Evolutionary conservation across 2,329 filamentous ascomycete genomes (phyloP).

Genomic region (Fusarium cicatricum): DNA sequence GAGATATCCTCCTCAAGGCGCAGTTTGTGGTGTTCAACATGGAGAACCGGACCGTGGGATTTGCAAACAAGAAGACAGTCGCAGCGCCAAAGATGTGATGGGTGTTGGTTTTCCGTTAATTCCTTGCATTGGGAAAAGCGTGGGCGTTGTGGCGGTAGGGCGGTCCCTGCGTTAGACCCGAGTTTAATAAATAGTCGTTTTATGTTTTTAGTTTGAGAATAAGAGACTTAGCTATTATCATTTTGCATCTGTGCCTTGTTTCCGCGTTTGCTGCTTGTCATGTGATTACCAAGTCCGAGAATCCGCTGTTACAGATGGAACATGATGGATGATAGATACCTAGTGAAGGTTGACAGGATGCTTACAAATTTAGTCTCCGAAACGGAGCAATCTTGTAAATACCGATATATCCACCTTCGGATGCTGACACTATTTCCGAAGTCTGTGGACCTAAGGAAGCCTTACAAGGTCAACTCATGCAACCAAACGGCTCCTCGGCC

Average conservation of each 20-base stretch:
- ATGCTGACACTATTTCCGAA: background rate
- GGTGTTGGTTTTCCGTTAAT: background rate
- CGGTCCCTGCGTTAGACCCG: constrained; percentile 23
- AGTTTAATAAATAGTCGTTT: constrained; percentile 18
- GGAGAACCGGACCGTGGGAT: constrained; percentile 45
- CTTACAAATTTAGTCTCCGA: constrained; percentile 10
- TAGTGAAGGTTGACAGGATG: background rate
- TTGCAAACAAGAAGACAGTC: constrained; percentile 49
- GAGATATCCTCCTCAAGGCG: constrained; percentile 54
- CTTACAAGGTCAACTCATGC: background rate
- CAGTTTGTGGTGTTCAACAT: constrained; percentile 55
- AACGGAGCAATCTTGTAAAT: background rate
- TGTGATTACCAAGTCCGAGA: too few relatives aligned
- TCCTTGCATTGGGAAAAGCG: constrained; percentile 32
- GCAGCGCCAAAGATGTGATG: background rate
- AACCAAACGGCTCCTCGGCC: background rate
- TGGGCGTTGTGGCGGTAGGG: constrained; percentile 19
- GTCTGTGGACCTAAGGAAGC: constrained; percentile 14
- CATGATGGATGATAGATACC: too few relatives aligned
- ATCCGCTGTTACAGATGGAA: too few relatives aligned
- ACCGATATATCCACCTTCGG: background rate
- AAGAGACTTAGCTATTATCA: background rate
- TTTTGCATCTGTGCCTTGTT: background rate
- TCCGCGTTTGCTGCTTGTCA: background rate
- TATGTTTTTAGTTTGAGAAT: background rate